Base-by-base conservation (phyloP, 176 grass and related monocot genomes). In the Guadua angustifolia region DNA sequence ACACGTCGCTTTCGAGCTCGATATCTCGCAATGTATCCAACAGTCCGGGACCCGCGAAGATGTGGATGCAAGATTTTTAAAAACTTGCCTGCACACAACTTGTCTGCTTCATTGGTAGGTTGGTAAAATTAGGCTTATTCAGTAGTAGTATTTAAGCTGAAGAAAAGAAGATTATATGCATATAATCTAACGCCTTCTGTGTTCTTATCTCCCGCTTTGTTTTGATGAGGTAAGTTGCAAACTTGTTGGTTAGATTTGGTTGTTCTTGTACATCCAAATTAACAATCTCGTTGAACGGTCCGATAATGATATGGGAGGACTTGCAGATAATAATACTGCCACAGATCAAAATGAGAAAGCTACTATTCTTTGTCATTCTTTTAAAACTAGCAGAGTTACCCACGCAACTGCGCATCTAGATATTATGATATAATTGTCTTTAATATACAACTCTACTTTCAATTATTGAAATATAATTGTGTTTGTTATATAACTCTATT, bases 31-130 rank as follows among this genome's bases (percentile, higher is more conserved):
- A 90, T 45, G 79, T 40, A 42, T 62, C 74, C 80, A 79, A 52
- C 80, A 9, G 12, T 40, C 32, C 4, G 12, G 79, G 83, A 9
- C 58, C 88, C 80, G 74, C 24, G 29, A 18, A 8, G 88, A 87
- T 61, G 84, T 87, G 40, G 84, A 79, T 44, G 75, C 47, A 61
- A 3, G 68, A 90, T 86, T 83, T 83, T 90, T 43, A 50, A 25
- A 60, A 14, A 1, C 35, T 26, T 43, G 16, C 53, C 18, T 26
- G 61, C 5, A 3, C n/a, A 9, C 43, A 24, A 50, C 51, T 33
- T 78, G 39, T 42, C 17, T 56, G 56, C 55, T 76, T 81, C 57
- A 5, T 65, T 10, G 18, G 26, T 21, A 78, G 6, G 11, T 8
- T 66, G 26, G n/a, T 39, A 62, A 42, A 61, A 32, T 7, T 18